Evolutionary conservation across 1,284 basidiomycete species (phyloP).

Genomic region (Sanghuangporus weigelae): DNA sequence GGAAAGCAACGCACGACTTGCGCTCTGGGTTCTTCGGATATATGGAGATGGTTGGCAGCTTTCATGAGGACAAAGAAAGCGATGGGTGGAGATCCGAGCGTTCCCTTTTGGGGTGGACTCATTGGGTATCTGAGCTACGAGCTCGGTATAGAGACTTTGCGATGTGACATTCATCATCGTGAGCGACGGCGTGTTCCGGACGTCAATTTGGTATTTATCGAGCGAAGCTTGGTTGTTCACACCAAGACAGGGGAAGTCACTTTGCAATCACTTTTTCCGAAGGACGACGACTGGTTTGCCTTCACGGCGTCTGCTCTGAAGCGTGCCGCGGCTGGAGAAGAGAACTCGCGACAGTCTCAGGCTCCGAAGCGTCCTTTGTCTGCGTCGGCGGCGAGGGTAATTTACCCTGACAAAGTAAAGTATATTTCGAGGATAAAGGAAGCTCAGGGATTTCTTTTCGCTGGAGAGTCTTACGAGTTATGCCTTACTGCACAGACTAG

Average conservation of each 20-base stretch:
- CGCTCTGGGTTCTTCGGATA: slow-evolving; percentile 38
- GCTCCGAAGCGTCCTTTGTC: slow-evolving; percentile 26
- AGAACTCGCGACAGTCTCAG: slow-evolving; percentile 13
- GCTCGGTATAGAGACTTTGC: slow-evolving; percentile 54
- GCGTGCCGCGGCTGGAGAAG: slow-evolving; percentile 13
- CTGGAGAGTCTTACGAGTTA: slow-evolving; percentile 94
- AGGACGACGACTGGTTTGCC: slow-evolving; percentile 56
- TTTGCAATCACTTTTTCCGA: slow-evolving; percentile 57
- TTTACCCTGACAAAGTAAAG: slow-evolving; percentile 41
- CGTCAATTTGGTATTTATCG: slow-evolving; percentile 67
- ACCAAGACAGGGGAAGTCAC: slow-evolving; percentile 40
- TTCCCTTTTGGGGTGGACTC: slow-evolving; percentile 78
- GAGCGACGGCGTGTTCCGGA: slow-evolving; percentile 47
- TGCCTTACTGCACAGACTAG: slow-evolving; percentile 83
- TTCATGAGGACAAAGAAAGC: slow-evolving; percentile 55
- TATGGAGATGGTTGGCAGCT: slow-evolving; percentile 69
- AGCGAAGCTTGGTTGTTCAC: slow-evolving; percentile 72
- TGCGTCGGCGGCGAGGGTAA: slow-evolving; percentile 1
- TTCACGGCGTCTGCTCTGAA: slow-evolving; percentile 31
- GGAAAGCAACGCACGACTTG: slow-evolving; percentile 20
- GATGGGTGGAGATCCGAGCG: slow-evolving; percentile 38
- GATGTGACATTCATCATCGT: slow-evolving; percentile 20
- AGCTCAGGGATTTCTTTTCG: slow-evolving; percentile 73
- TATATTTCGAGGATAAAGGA: slow-evolving; percentile 74
- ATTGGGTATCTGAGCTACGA: slow-evolving; percentile 73